Conservation (phyloP, 2,329 filamentous ascomycete species). For the Cladosporium sp. region DNA sequence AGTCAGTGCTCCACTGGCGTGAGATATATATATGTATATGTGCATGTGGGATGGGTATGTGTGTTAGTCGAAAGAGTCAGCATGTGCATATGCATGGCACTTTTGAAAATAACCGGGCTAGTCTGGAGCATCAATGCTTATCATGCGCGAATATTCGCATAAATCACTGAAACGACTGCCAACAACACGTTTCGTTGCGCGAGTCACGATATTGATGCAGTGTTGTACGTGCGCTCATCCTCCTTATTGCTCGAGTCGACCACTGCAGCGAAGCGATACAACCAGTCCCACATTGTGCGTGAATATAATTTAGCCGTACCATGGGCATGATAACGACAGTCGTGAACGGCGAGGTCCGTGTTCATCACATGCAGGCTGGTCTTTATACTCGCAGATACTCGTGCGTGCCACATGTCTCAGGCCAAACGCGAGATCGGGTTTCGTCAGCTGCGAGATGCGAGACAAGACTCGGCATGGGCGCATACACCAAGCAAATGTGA, state of each 20-base stretch:
- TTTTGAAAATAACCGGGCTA: background rate
- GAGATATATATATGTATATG: background rate
- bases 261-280: background rate
- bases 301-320: background rate
- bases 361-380: conserved; percentile 4
- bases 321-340: background rate
- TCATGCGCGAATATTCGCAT: background rate
- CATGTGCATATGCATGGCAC: background rate
- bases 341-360: background rate
- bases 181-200: background rate
- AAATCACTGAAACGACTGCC: background rate
- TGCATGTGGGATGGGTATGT: background rate
- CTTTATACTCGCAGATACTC: conserved; percentile 1
- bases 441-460: conserved; percentile 7
- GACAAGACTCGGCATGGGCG: conserved; percentile 1
- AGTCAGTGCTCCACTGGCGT: conserved; percentile 4
- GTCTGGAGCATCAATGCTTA: background rate
- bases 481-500: background rate
- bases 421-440: conserved; percentile 4
- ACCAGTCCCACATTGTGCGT: background rate
- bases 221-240: conserved; percentile 2
- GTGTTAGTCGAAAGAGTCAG: background rate
- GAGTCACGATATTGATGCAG: background rate
- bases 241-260: background rate
- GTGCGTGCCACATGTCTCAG: conserved; percentile 5